phyloP scores from a whole-genome alignment of 1,139 yeast genomes.

The Suhomyces yuchorum region DNA sequence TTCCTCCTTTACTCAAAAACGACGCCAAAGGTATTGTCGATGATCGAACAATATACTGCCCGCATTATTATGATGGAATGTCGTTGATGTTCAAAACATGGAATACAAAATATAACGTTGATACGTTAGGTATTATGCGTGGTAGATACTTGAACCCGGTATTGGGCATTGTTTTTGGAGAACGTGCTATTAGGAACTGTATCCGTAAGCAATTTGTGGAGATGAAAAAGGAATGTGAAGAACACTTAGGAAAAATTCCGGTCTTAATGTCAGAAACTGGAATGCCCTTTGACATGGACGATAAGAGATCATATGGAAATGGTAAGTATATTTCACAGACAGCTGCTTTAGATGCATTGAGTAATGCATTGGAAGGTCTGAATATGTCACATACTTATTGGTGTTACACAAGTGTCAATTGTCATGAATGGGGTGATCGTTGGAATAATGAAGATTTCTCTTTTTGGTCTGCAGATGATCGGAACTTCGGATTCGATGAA shows the following conservation, averaged over 20 bases:
- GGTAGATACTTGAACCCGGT: conserved; percentile 74
- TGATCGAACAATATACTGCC: conserved; percentile 68
- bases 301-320: conserved; percentile 61
- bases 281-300: conserved; percentile 94
- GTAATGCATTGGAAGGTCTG: conserved; percentile 74
- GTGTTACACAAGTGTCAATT: conserved; percentile 76
- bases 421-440: conserved; percentile 81
- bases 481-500: conserved; percentile 26
- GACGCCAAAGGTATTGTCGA: conserved; percentile 57
- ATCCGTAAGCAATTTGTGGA: conserved; percentile 65
- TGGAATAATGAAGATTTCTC: conserved; percentile 96
- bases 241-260: conserved; percentile 64
- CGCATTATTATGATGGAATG: conserved; percentile 93
- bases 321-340: conserved; percentile 75
- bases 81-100: conserved; percentile 87
- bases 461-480: conserved; percentile 75
- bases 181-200: conserved; percentile 70
- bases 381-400: conserved; percentile 77
- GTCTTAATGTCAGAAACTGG: conserved; percentile 92
- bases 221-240: conserved; percentile 63
- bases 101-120: conserved; percentile 78
- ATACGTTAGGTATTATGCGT: conserved; percentile 87
- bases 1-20: conserved; percentile 68
- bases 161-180: conserved; percentile 80
- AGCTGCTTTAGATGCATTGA: conserved; percentile 79